Conservation (phyloP, 75 land plant genomes). For the Azolla pinnata region DNA sequence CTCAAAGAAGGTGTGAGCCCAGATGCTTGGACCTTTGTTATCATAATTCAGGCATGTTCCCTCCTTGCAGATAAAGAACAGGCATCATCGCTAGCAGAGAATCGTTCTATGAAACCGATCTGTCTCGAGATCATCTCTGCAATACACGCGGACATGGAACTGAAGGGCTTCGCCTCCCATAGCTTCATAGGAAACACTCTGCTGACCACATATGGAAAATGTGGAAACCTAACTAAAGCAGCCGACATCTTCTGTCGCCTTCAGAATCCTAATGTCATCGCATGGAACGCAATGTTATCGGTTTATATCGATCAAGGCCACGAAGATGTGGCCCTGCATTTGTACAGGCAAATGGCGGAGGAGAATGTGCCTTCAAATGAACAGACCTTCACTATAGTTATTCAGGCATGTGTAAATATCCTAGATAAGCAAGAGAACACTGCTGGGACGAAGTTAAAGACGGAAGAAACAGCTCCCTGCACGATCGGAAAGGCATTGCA, state of each 20-base stretch:
- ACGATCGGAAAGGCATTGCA: no score
- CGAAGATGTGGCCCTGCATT: constrained; percentile 24
- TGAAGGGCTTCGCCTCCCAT: neutral
- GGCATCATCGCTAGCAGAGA: no score
- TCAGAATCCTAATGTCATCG: constrained; percentile 22
- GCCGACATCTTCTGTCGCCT: constrained; percentile 20
- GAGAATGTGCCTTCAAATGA: constrained; percentile 17
- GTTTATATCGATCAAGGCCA: constrained; percentile 31
- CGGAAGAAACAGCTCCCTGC: no score
- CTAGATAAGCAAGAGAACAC: no score
- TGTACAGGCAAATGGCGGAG: constrained; percentile 16
- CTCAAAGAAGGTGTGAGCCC: neutral
- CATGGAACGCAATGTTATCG: constrained; percentile 37
- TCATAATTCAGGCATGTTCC: constrained; percentile 1
- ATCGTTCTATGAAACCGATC: no score
- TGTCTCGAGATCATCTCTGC: no score
- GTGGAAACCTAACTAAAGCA: constrained; percentile 17
- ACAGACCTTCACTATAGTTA: constrained; percentile 23
- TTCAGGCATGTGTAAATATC: constrained; percentile 18
- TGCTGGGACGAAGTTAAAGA: no score
- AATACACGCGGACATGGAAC: neutral
- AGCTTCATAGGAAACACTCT: constrained; percentile 10
- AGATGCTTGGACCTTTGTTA: neutral
- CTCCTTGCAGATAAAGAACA: neutral
- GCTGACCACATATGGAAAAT: constrained; percentile 42